Evolutionary conservation across 2,329 filamentous ascomycete genomes (phyloP).

Genomic region (Venturia aucupariae): DNA sequence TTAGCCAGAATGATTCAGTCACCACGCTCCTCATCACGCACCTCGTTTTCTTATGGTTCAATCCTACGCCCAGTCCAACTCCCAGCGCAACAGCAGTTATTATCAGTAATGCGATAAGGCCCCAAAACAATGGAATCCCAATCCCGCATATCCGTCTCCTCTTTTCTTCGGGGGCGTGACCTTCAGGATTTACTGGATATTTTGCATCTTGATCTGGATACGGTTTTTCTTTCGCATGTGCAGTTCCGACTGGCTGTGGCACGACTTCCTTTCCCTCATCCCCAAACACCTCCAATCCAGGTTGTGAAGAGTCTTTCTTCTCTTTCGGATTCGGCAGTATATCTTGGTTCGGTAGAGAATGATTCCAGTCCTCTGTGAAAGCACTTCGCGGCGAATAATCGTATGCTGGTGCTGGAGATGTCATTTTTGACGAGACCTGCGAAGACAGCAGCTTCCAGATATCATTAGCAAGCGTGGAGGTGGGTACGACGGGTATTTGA

Average conservation of each 20-base stretch:
- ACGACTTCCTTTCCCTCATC: conserved; percentile 14
- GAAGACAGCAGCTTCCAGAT: neutral
- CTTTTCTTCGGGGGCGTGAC: neutral
- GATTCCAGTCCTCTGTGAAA: conserved; percentile 7
- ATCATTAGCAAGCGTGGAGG: neutral
- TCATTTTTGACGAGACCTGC: neutral
- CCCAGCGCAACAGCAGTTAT: conserved; percentile 9
- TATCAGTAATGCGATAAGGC: neutral
- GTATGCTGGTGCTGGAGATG: conserved; percentile 10
- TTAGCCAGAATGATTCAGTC: neutral
- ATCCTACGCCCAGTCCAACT: conserved; percentile 11
- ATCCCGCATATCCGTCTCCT: conserved; percentile 9
- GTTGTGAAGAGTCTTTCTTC: neutral
- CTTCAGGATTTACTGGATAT: conserved; percentile 1
- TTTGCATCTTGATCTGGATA: conserved; percentile 1
- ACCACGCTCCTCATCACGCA: neutral
- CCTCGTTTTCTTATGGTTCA: neutral
- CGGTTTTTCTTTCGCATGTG: neutral
- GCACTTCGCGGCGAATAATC: neutral
- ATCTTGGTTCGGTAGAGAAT: neutral
- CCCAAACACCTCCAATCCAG: conserved; percentile 8
- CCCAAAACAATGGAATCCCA: neutral
- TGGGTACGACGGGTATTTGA: neutral
- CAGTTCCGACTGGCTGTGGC: neutral
- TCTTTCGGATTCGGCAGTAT: neutral